Evolutionary conservation across 306 rosid species (phyloP).

Genomic region (Acacia confusa): DNA sequence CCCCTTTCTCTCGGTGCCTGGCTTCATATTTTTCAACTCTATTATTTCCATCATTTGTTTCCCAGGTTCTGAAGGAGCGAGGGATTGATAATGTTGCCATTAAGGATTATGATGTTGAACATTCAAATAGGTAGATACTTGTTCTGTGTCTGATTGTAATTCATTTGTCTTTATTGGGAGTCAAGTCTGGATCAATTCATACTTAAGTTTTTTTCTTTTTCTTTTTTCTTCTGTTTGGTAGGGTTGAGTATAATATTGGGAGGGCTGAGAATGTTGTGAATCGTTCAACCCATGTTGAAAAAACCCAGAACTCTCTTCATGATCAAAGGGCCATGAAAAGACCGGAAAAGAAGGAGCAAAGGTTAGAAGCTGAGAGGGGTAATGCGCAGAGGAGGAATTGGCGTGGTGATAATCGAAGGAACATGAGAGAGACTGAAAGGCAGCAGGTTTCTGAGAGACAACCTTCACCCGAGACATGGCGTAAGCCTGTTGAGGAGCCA

Average conservation of each 20-base stretch:
- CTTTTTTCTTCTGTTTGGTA: conserved; percentile 17
- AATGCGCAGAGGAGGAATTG: conserved; percentile 73
- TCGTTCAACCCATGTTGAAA: conserved; percentile 46
- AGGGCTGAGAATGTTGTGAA: conserved; percentile 62
- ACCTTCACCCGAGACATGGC: conserved; percentile 95
- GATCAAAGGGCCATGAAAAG: conserved; percentile 71
- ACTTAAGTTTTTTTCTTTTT: conserved; percentile 16
- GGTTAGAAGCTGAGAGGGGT: conserved; percentile 60
- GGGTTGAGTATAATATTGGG: conserved; percentile 59
- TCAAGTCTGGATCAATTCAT: not conserved
- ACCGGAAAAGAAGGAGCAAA: conserved; percentile 65
- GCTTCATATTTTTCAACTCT: conserved; percentile 19
- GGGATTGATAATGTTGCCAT: conserved; percentile 67
- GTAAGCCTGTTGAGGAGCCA: conserved; percentile 77
- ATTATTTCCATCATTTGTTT: conserved; percentile 28
- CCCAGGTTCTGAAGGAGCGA: conserved; percentile 94
- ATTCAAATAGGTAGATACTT: conserved; percentile 59
- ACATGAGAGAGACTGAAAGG: conserved; percentile 56
- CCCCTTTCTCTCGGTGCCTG: not conserved
- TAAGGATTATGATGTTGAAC: conserved; percentile 56
- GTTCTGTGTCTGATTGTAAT: not conserved
- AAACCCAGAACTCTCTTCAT: conserved; percentile 43
- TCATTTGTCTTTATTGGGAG: conserved; percentile 2
- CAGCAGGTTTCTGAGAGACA: conserved; percentile 67
- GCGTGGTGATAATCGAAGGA: conserved; percentile 63